A percentile compares a stretch with the other conserved stretches of the same genome.
Conservation (phyloP, 164 flowering plant species). For the Platanus orientalis region DNA sequence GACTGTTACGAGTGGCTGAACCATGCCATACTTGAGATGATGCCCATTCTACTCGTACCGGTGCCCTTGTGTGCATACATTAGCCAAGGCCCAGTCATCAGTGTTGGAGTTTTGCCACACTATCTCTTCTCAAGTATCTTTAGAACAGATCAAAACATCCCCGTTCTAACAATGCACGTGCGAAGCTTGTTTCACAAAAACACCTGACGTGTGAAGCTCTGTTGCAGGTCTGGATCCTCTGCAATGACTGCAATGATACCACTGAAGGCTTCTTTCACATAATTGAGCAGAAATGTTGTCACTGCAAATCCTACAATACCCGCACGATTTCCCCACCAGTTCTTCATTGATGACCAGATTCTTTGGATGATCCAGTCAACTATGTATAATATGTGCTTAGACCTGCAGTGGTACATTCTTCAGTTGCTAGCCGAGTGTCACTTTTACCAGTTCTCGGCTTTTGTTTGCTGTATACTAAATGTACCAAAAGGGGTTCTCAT, state of each 20-base stretch:
- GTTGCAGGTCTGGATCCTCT: constrained; percentile 89
- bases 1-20: too few relatives aligned
- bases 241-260: constrained; percentile 88
- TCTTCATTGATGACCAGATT: constrained; percentile 42
- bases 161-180: neutral
- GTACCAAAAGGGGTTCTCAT: too few relatives aligned
- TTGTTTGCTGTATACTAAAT: too few relatives aligned
- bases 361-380: neutral
- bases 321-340: constrained; percentile 70
- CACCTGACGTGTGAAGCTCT: constrained; percentile 1
- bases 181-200: neutral
- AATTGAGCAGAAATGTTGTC: constrained; percentile 80
- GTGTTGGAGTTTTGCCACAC: too few relatives aligned
- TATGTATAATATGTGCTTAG: neutral
- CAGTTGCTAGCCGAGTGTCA: constrained; percentile 1
- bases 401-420: neutral
- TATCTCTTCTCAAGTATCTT: too few relatives aligned
- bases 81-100: too few relatives aligned
- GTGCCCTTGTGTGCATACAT: too few relatives aligned
- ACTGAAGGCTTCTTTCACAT: constrained; percentile 80
- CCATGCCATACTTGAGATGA: too few relatives aligned
- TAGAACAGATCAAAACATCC: neutral
- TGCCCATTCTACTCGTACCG: too few relatives aligned
- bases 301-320: constrained; percentile 82
- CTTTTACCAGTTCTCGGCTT: neutral